Evolutionary conservation across 352 stramenopile species (phyloP), one percentile per base, ranked within the genome.

Genomic region (Halophytophthora batemanensis): DNA sequence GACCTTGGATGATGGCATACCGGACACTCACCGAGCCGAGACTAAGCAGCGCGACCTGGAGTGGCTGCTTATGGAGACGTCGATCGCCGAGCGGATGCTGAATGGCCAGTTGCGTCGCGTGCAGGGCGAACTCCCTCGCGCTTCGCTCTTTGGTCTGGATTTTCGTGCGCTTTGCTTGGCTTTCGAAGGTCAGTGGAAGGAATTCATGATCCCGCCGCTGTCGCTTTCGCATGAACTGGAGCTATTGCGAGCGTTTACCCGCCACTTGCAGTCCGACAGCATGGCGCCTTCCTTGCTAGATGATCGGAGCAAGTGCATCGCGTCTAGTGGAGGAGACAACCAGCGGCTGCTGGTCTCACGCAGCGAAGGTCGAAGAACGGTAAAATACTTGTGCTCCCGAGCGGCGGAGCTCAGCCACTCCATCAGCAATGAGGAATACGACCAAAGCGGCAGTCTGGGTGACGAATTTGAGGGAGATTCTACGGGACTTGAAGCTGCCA

Each of bases 121-220:
- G 12, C 58, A 65, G 44, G 63, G 50, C 22, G 68, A 74, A 19
- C 42, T 63, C 1, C 60, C 63, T 14, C 46, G 54, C 21, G 63
- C 69, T 15, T 82, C 74, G 25, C 51, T 91, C n/a, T 69, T 71
- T 46, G 69, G 74, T 5, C 36, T 89, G 22, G 68, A 74, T 49
- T 64, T 85, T n/a, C 53, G 51, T n/a, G 66, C 77, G 6, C 42
- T 77, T 14, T 83, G 73, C 38, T 52, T 81, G 11, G 58, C 69
- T 14, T 84, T 91, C 35, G 65, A 77, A 58, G 58, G 61, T 15
- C 51, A 77, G 7, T 76, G 55, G 61, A 77, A 83, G 48, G 28
- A 65, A 4, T 47, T 50, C 12, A n/a, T 59, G 22, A 47, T 69
- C 8, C 15, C 54, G 1, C 37, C 51, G 7, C 35, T 90, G 17